Base-by-base conservation (phyloP, 2,329 filamentous ascomycete genomes). In the Corynespora cassiicola region DNA sequence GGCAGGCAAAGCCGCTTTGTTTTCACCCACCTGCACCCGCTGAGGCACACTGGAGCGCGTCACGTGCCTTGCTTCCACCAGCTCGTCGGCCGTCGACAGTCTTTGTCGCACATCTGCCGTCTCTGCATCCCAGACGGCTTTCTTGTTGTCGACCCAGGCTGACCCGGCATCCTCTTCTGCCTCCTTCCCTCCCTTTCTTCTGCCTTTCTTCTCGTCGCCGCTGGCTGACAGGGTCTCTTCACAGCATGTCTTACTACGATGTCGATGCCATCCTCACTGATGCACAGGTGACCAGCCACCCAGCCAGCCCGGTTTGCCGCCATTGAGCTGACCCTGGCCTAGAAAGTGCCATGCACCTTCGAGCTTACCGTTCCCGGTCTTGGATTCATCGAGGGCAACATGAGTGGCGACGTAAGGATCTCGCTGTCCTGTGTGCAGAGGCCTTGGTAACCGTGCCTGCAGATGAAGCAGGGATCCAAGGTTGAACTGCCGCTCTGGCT, bases 311-410 rank as follows among this genome's bases (percentile, higher is more conserved):
- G 3, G 7, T 21, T 15, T 27, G 25, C 14, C 30, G 16, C 21
- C 17, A 39, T 10, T 24, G n/a, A 21, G 33, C 45, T 49, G 33
- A 42, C 47, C 15, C 36, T 11, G 25, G 20, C 12, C 17, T 55
- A 96, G 85, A 97, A 96, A 87, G 82, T 96, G 20, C 92, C 94
- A 25, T 96, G 91, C 75, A 95, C 88, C 34, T 96, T 97, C 72
- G 88, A 96, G 63, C 81, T 96, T 61, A 87, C 92, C 43, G 85
- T 96, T 20, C 87, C 90, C 14, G 85, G 88, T 39, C 81, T 97
- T 29, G 91, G 91, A 53, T 90, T 95, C 66, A 79, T 99, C 43
- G 90, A 95, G 71, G 90, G 90, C 60, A 92, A 89, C 61, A 80
- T 87, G 16, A 80, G 78, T 29, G 77, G 77, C 51, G 78, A 80